Conservation (phyloP, 208 protist species). For the Crithidia bombi region DNA sequence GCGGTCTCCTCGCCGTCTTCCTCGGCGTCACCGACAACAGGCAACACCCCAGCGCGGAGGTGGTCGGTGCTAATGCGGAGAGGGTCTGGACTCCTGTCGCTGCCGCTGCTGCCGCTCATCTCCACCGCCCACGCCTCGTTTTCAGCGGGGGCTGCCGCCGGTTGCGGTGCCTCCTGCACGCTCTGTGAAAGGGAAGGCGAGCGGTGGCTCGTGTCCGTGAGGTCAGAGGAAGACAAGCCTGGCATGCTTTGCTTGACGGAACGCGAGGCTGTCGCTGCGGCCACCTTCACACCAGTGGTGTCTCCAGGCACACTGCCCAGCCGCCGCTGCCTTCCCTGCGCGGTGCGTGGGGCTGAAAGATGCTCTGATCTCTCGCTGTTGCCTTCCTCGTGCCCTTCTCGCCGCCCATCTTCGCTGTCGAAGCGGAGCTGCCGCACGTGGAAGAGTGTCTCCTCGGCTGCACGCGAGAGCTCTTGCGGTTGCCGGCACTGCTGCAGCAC, state of each 20-base stretch:
- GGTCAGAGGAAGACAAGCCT: constrained; percentile 7
- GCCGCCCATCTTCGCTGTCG: constrained; percentile 3
- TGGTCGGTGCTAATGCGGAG: too few relatives aligned
- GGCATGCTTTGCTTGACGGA: background rate
- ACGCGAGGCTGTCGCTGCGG: constrained; percentile 11
- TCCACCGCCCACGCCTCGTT: too few relatives aligned
- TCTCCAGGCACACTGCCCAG: background rate
- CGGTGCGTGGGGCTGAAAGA: too few relatives aligned
- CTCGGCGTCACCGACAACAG: too few relatives aligned
- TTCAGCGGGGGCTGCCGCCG: too few relatives aligned
- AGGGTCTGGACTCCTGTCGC: background rate
- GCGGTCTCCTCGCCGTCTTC: background rate
- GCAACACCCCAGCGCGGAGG: too few relatives aligned
- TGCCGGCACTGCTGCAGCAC: background rate
- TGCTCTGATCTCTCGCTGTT: background rate
- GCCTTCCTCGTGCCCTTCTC: background rate
- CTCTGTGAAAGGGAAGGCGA: background rate
- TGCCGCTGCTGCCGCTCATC: background rate
- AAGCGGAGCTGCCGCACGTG: constrained; percentile 22
- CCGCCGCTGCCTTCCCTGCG: background rate
- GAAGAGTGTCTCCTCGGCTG: too few relatives aligned
- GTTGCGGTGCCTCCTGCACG: background rate
- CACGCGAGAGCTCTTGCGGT: background rate
- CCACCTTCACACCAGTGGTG: constrained; percentile 1
- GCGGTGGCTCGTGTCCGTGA: constrained; percentile 26